Conservation (phyloP, 1,284 basidiomycete genomes). For the Apiotrichum domesticum region DNA sequence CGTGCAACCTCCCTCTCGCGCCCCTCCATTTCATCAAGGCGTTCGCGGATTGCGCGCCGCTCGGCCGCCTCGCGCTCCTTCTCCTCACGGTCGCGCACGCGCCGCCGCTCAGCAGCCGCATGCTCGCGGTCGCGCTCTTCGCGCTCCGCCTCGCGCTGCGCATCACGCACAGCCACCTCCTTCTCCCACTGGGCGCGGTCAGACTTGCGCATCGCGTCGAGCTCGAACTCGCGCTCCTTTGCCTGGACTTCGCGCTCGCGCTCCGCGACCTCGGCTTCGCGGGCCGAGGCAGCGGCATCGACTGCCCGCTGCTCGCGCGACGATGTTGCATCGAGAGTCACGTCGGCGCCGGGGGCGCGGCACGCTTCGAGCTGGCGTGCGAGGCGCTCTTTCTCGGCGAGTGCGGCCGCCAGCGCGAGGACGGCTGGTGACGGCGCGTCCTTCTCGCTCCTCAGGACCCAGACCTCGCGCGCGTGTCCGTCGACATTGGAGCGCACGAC, state of each 20-base stretch:
- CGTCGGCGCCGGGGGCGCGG: conserved; percentile 4
- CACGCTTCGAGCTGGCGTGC: conserved; percentile 21
- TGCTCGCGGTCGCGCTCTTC: not conserved
- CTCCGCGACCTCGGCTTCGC: not conserved
- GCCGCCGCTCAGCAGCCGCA: not conserved
- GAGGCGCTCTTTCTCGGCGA: conserved; percentile 31
- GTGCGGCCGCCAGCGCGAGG: conserved; percentile 29
- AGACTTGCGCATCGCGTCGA: not conserved
- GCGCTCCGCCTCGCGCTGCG: not conserved
- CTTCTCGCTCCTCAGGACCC: conserved; percentile 30
- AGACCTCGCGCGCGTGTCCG: conserved; percentile 31
- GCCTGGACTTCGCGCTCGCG: not conserved
- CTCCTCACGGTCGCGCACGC: not conserved
- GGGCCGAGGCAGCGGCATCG: not conserved
- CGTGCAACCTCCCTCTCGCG: conserved; percentile 34
- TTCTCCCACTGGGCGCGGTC: conserved; percentile 2
- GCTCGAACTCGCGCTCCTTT: not conserved
- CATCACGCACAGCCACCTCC: not conserved
- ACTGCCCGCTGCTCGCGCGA: not conserved
- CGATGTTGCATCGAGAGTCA: not conserved
- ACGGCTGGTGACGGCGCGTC: conserved; percentile 8
- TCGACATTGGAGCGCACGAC: conserved; percentile 22
- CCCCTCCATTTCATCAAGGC: conserved; percentile 36
- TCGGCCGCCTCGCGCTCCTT: conserved; percentile 13
- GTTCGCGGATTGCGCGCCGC: conserved; percentile 12